Evolutionary conservation across 306 rosid genomes (phyloP), one percentile per base, ranked within the genome.

Genomic region (Albizia julibrissin): DNA sequence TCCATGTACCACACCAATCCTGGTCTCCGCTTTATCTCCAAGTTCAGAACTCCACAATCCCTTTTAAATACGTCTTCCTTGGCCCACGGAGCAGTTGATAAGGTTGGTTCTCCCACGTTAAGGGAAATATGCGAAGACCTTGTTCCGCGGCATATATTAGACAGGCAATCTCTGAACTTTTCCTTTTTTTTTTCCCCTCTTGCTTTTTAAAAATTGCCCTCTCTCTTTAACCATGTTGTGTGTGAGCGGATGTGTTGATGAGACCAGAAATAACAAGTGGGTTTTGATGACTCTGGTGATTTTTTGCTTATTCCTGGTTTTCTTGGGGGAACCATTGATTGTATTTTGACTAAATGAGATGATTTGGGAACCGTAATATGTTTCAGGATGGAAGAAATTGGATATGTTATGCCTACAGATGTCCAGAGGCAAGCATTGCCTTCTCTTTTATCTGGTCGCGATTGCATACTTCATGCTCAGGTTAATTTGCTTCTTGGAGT

Each of bases 381-480:
- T 81, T 83, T 79, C 87, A 91, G 94, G 83, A 90, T 88, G 85
- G 98, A 93, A 84, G 97, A 95, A 82, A 75, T 93, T 86, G 97
- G 99, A 16, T 93, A 85, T 88, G 84, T 87, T 31, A 59, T 72
- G 54, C 97, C 98, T 66, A 95, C 97, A 19, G 88, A 89, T 54
- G 90, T 92, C 33, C 98, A 95, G 82, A 86, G 79, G 49, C 80
- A 93, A 79, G 96, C 96, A 58, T 82, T 93, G 84, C 94, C 97
- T 46, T 80, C 31, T 44, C 90, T 95, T 56, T 91, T 93, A 65
- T 89, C 97, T 0, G 92, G 98, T 44, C 87, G 80, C 66, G 96
- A 95, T 75, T 92, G 94, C 80, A 87, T 93, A 19, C 96, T 95
- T 84, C 99, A 95, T 87, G 97, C 96, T 40, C 98, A 95, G 97